A percentile compares a stretch with the other conserved stretches of the same genome.
phyloP scores from a whole-genome alignment of 176 grass and related monocot genomes.

The Triticum turgidum region DNA sequence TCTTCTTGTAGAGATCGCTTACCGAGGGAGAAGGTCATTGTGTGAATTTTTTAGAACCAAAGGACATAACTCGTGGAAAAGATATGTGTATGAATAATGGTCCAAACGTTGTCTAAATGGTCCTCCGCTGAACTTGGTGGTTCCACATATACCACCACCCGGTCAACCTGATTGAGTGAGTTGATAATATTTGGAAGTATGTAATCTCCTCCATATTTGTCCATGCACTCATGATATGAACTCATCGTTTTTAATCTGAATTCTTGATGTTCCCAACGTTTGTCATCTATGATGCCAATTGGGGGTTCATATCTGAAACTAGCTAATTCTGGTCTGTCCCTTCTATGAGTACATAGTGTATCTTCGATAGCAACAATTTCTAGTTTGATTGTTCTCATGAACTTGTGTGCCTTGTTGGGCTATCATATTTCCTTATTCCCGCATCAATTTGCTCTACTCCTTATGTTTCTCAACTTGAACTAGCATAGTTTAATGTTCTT shows the following conservation, averaged over 20 bases:
- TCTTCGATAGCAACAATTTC: too few species aligned
- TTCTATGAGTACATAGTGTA: too few species aligned
- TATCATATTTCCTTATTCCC: too few species aligned
- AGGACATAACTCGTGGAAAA: slow-evolving; percentile 66
- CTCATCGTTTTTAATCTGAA: neutral
- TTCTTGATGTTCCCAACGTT: neutral
- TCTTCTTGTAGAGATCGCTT: slow-evolving; percentile 51
- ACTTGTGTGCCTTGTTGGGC: too few species aligned
- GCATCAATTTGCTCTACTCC: too few species aligned
- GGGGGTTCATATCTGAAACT: neutral
- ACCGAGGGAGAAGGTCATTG: slow-evolving; percentile 55
- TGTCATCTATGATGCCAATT: neutral
- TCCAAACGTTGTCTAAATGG: slow-evolving; percentile 69
- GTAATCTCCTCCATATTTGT: neutral
- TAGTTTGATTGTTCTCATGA: too few species aligned
- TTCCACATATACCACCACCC: slow-evolving; percentile 58
- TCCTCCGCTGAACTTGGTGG: slow-evolving; percentile 68
- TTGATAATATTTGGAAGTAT: neutral
- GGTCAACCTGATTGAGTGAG: slow-evolving; percentile 68
- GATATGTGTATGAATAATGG: slow-evolving; percentile 59
- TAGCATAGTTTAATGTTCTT: too few species aligned
- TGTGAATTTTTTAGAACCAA: slow-evolving; percentile 56
- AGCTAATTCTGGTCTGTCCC: neutral
- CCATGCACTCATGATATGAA: too few species aligned
- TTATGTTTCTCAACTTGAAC: too few species aligned